phyloP scores from a whole-genome alignment of 805 yeast genomes.

The Vanderwaltozyma verrucispora region DNA sequence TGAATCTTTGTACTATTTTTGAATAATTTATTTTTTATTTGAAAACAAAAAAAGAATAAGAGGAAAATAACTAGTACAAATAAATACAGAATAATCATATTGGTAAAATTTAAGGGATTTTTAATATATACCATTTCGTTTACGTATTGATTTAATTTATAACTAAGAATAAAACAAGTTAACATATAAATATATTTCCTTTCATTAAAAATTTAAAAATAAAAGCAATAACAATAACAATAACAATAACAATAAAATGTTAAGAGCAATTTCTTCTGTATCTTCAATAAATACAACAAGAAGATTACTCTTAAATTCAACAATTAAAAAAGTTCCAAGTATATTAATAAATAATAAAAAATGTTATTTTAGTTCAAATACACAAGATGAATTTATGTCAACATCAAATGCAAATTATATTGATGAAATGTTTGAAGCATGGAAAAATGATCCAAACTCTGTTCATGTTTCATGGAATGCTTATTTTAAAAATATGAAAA shows the following conservation, averaged over 20 bases:
- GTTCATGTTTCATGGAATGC: slow-evolving; percentile 98
- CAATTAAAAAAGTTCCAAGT: background rate
- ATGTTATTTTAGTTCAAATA: background rate
- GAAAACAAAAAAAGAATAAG: too few relatives aligned
- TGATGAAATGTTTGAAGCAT: slow-evolving; percentile 95
- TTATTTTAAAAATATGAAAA: slow-evolving; percentile 83
- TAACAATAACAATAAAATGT: slow-evolving; percentile 1
- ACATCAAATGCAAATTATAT: slow-evolving; percentile 83
- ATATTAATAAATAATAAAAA: background rate
- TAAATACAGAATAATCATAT: too few relatives aligned
- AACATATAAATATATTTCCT: too few relatives aligned
- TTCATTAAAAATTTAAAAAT: background rate
- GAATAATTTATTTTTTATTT: too few relatives aligned
- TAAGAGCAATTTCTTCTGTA: slow-evolving; percentile 6
- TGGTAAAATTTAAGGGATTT: too few relatives aligned
- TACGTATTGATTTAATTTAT: too few relatives aligned
- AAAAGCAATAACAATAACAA: background rate
- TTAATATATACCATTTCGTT: too few relatives aligned
- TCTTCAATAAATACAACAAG: slow-evolving; percentile 1
- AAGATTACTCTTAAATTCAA: slow-evolving; percentile 1
- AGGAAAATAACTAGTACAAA: too few relatives aligned
- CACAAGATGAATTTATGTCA: slow-evolving; percentile 63
- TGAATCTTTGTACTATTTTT: too few relatives aligned
- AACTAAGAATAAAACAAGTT: too few relatives aligned
- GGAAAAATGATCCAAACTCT: slow-evolving; percentile 81